Percentiles rank a stretch among this genome's conserved stretches.
Evolutionary conservation across 1,284 basidiomycete species (phyloP).

Genomic region (Cryptococcus amylolentus): DNA sequence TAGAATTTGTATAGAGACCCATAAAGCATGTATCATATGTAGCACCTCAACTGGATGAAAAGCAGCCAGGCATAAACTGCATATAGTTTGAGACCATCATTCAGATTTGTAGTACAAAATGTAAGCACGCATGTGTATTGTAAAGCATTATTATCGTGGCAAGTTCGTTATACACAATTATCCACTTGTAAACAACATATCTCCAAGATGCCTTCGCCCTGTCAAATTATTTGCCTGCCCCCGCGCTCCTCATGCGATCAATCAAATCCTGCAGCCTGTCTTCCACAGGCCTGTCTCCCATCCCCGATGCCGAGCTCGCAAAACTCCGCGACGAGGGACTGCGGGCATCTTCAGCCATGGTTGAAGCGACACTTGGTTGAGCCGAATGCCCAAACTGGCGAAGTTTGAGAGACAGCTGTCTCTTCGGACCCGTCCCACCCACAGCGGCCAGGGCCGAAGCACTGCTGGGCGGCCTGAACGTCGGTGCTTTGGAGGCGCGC

Average conservation of each 20-base stretch:
- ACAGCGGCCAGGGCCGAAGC: constrained; percentile 12
- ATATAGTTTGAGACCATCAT: neutral
- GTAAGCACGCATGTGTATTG: neutral
- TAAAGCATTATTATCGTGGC: neutral
- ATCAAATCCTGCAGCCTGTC: constrained; percentile 44
- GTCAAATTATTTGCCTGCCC: constrained; percentile 1
- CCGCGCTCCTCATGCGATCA: constrained; percentile 28
- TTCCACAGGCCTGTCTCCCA: constrained; percentile 28
- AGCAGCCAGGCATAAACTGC: neutral
- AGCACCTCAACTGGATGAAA: neutral
- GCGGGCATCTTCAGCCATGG: neutral
- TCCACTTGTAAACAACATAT: neutral
- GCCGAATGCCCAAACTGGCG: neutral
- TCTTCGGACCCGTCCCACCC: constrained; percentile 22
- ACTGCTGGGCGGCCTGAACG: neutral
- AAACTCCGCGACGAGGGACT: constrained; percentile 31
- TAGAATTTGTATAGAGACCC: neutral
- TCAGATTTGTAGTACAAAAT: neutral
- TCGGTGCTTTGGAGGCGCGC: neutral
- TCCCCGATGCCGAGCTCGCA: constrained; percentile 14
- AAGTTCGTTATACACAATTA: neutral
- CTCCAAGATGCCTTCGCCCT: neutral
- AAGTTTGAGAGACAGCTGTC: constrained; percentile 24
- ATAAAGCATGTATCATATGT: neutral
- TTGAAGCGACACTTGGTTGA: neutral